phyloP scores from a whole-genome alignment of 2,329 filamentous ascomycete genomes.

The Arachnomyces sp. region DNA sequence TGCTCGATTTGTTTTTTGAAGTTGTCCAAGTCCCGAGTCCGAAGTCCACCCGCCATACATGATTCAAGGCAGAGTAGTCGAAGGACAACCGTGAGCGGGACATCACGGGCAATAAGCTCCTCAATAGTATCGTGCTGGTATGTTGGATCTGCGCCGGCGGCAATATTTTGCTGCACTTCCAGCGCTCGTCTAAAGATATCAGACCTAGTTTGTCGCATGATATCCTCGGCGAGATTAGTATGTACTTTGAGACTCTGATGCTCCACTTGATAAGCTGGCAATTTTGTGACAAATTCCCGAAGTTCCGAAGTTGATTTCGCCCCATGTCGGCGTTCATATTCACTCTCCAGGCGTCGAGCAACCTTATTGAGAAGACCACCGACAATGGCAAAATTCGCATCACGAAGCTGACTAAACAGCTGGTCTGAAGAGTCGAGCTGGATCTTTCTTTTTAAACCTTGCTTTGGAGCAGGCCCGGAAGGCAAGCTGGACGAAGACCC shows the following conservation, averaged over 20 bases:
- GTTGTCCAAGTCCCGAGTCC: slow-evolving; percentile 77
- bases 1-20: slow-evolving; percentile 85
- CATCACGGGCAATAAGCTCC: slow-evolving; percentile 85
- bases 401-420: slow-evolving; percentile 77
- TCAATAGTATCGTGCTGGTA: slow-evolving; percentile 87
- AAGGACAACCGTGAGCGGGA: slow-evolving; percentile 72
- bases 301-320: slow-evolving; percentile 86
- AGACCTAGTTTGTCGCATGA: slow-evolving; percentile 84
- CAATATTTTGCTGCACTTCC: slow-evolving; percentile 92
- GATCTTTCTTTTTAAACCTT: slow-evolving; percentile 75
- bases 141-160: slow-evolving; percentile 79
- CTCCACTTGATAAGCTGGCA: slow-evolving; percentile 87
- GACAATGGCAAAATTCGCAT: slow-evolving; percentile 92
- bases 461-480: slow-evolving; percentile 43
- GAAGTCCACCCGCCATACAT: slow-evolving; percentile 79
- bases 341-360: slow-evolving; percentile 73
- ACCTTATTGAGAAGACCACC: slow-evolving; percentile 84
- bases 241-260: slow-evolving; percentile 89
- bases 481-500: slow-evolving; percentile 49
- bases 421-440: slow-evolving; percentile 83
- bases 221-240: slow-evolving; percentile 85
- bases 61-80: slow-evolving; percentile 86
- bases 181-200: slow-evolving; percentile 82
- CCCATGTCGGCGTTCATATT: slow-evolving; percentile 80
- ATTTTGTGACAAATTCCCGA: slow-evolving; percentile 87